A percentile compares a stretch with the other conserved stretches of the same genome.
phyloP scores from a whole-genome alignment of 805 yeast genomes.

The Monosporozyma siamensis region DNA sequence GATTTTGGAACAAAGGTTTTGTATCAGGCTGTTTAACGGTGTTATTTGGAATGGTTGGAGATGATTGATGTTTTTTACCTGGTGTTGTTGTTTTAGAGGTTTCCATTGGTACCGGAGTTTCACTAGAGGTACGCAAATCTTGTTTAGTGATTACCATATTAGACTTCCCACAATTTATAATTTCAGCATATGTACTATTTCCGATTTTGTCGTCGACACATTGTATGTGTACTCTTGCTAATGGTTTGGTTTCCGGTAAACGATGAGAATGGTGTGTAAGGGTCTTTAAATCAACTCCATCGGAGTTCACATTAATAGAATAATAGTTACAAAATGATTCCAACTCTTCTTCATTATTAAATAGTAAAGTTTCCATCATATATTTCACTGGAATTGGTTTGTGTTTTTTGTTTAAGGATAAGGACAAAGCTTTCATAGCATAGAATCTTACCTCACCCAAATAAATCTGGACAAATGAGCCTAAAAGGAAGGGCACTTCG shows the following conservation, averaged over 20 bases:
- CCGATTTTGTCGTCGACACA: slow-evolving; percentile 35
- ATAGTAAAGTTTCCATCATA: slow-evolving; percentile 49
- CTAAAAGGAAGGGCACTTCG: slow-evolving; percentile 53
- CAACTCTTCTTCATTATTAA: slow-evolving; percentile 50
- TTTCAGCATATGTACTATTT: slow-evolving; percentile 22
- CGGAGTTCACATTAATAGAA: slow-evolving; percentile 39
- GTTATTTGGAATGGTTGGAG: too few species aligned
- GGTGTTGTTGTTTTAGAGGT: too few species aligned
- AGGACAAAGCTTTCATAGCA: slow-evolving; percentile 58
- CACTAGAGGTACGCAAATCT: too few species aligned
- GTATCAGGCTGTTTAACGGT: too few species aligned
- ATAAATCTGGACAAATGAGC: slow-evolving; percentile 70
- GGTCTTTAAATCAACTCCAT: slow-evolving; percentile 39
- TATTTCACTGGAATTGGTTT: slow-evolving; percentile 48
- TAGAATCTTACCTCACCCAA: slow-evolving; percentile 70
- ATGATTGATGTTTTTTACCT: too few species aligned
- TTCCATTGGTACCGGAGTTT: too few species aligned
- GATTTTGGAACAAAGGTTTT: too few species aligned
- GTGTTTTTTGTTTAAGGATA: slow-evolving; percentile 60
- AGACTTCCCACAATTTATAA: slow-evolving; percentile 34
- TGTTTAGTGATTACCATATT: too few species aligned
- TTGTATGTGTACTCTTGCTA: slow-evolving; percentile 39
- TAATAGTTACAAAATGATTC: slow-evolving; percentile 53
- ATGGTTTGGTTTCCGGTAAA: slow-evolving; percentile 33
- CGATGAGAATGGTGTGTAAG: slow-evolving; percentile 32